phyloP scores from a whole-genome alignment of 441 rosid species.

The Biscutella laevigata region DNA sequence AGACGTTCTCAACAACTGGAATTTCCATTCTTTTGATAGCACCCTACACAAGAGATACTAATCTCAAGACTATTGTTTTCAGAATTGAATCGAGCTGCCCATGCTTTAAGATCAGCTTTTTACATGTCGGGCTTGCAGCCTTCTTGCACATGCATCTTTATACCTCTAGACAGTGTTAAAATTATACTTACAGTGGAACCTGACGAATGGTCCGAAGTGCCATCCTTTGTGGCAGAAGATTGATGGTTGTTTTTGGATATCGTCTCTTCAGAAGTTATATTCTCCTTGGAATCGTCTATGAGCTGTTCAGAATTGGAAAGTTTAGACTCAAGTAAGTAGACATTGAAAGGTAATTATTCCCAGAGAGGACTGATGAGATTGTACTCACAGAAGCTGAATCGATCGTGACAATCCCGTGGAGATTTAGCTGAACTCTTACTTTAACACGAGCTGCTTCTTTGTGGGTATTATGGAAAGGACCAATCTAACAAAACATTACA shows the following conservation, averaged over 20 bases:
- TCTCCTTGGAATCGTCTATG: constrained; percentile 30
- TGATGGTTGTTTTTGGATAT: constrained; percentile 28
- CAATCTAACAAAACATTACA: constrained; percentile 40
- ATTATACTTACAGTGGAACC: constrained; percentile 36
- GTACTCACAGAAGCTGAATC: constrained; percentile 53
- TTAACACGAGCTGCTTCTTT: constrained; percentile 45
- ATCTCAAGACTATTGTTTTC: background rate
- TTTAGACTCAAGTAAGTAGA: constrained; percentile 10
- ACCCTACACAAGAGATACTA: constrained; percentile 25
- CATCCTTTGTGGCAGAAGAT: constrained; percentile 25
- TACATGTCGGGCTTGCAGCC: background rate
- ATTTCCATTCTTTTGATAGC: constrained; percentile 35
- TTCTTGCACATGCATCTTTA: background rate
- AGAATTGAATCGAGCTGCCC: background rate
- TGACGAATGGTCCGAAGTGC: constrained; percentile 14
- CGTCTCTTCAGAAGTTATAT: constrained; percentile 27
- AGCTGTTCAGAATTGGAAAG: constrained; percentile 27
- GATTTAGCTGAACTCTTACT: constrained; percentile 52
- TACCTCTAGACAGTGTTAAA: background rate
- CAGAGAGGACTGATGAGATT: background rate
- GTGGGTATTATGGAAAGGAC: constrained; percentile 40
- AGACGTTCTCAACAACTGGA: constrained; percentile 34
- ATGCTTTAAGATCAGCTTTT: constrained; percentile 5
- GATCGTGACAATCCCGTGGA: constrained; percentile 48
- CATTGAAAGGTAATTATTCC: constrained; percentile 1